Evolutionary conservation across 352 stramenopile species (phyloP), one percentile per base, ranked within the genome.

Genomic region (Globisporangium orthogonon): DNA sequence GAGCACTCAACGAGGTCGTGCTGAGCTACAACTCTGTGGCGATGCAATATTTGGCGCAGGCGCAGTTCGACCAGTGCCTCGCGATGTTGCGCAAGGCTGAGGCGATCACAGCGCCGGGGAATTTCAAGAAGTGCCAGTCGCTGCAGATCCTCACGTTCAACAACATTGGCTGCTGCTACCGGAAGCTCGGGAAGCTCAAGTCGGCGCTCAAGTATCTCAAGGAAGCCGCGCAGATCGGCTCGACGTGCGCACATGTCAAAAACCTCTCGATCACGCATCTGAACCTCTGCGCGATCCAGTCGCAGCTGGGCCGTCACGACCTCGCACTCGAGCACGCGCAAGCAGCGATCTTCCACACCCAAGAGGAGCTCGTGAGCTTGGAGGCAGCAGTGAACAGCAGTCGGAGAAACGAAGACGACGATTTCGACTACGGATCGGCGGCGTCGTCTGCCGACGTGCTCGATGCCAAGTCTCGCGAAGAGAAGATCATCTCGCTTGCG

Each of bases 121-220:
- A 88, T 44, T 92, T 92, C 52, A 67, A 62, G 17, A 63, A 73
- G 47, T 80, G 72, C 28, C 69, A 89, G 47, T 77, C 83, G n/a
- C 61, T 90, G 4, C 79, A 87, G 57, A 87, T 92, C 52, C 69
- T 92, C 35, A 92, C 83, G 30, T 88, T 81, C 64, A 92, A 92
- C 57, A 92, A 90, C 60, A 76, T 92, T 18, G 83, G 79, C 18
- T 90, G 83, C 59, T 90, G 79, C 51, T 92, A 90, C 62, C 83
- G 83, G 4, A 92, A 87, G 41, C 61, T 92, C 15, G 74, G 73
- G 23, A 87, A 89, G 53, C 67, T 89, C 7, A 82, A 85, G 54
- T 85, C 78, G 1, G 79, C 83, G 15, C 62, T 90, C 13, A 86
- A 87, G 58, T 92, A 90, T 64, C 55, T 92, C 5, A 73, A 87